phyloP scores from a whole-genome alignment of 2,329 filamentous ascomycete genomes.

The Hansfordia pulvinata region DNA sequence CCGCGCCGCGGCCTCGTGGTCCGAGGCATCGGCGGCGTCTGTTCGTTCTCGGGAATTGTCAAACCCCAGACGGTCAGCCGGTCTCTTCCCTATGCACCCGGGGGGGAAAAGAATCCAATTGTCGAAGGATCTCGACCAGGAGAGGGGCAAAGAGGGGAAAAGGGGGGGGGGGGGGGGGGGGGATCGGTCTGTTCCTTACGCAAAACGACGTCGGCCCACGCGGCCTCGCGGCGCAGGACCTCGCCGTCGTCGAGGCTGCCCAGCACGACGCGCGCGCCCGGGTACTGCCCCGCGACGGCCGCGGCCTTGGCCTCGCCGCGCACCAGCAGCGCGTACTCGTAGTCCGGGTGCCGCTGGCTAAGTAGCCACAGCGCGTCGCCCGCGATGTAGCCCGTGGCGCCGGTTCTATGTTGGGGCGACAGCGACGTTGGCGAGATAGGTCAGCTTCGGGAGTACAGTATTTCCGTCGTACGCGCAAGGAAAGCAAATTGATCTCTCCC shows the following conservation, averaged over 20 bases:
- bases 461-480: too few relatives aligned
- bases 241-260: conserved; percentile 30
- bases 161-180: background rate
- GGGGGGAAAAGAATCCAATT: too few relatives aligned
- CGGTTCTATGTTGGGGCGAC: conserved; percentile 1
- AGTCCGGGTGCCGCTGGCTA: conserved; percentile 28
- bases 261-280: conserved; percentile 30
- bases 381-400: conserved; percentile 32
- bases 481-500: too few relatives aligned
- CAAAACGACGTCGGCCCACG: conserved; percentile 34
- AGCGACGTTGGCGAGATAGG: too few relatives aligned
- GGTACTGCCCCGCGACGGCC: conserved; percentile 28
- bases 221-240: conserved; percentile 35
- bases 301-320: conserved; percentile 30
- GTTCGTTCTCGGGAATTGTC: background rate
- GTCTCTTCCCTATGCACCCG: too few relatives aligned
- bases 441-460: too few relatives aligned
- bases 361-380: conserved; percentile 33
- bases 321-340: conserved; percentile 29
- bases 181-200: conserved; percentile 18
- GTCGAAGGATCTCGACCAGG: too few relatives aligned
- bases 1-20: conserved; percentile 24
- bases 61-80: too few relatives aligned
- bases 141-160: too few relatives aligned
- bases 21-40: conserved; percentile 36